Percentiles rank a stretch among this genome's conserved stretches.
phyloP scores from a whole-genome alignment of 805 yeast genomes.

The Martiniozyma abietophila region DNA sequence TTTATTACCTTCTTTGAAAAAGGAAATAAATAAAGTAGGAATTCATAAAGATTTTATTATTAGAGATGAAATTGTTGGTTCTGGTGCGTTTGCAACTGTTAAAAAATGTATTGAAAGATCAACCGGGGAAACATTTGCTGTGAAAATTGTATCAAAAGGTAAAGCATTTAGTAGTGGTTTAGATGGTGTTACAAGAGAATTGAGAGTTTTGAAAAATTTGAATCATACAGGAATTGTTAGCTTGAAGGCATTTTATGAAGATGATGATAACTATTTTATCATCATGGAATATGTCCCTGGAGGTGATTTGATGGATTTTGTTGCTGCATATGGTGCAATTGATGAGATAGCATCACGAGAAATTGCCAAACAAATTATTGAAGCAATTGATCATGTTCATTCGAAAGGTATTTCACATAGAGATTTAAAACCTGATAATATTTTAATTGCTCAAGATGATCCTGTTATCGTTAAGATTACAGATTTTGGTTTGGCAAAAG shows the following conservation, averaged over 20 bases:
- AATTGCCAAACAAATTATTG: slow-evolving; percentile 72
- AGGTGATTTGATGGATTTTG: slow-evolving; percentile 97
- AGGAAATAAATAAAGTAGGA: slow-evolving; percentile 13
- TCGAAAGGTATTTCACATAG: slow-evolving; percentile 88
- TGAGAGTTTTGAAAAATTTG: slow-evolving; percentile 66
- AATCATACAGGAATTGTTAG: slow-evolving; percentile 82
- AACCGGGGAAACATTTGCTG: slow-evolving; percentile 83
- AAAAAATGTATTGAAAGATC: slow-evolving; percentile 80
- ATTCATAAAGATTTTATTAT: slow-evolving; percentile 50
- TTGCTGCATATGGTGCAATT: slow-evolving; percentile 83
- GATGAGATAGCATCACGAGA: slow-evolving; percentile 88
- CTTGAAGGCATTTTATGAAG: slow-evolving; percentile 79
- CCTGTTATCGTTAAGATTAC: slow-evolving; percentile 90
- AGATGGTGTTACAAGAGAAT: slow-evolving; percentile 78
- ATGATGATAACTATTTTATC: slow-evolving; percentile 66
- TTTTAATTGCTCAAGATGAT: slow-evolving; percentile 79
- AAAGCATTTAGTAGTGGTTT: slow-evolving; percentile 69
- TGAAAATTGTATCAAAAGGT: slow-evolving; percentile 77
- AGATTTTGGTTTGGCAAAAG: slow-evolving; percentile 93
- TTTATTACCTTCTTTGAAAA: slow-evolving; percentile 31
- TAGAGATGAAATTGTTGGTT: slow-evolving; percentile 81
- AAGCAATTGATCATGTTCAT: slow-evolving; percentile 84
- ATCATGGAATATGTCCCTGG: slow-evolving; percentile 96
- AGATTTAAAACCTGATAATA: slow-evolving; percentile 94
- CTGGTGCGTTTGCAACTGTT: slow-evolving; percentile 98